A percentile compares a stretch with the other conserved stretches of the same genome.
These are phyloP conservation scores for Pseudoneurospora amorphoporcata DNA, from an alignment of 495 filamentous ascomycete genomes.

Conservation along the genomic window DNA sequence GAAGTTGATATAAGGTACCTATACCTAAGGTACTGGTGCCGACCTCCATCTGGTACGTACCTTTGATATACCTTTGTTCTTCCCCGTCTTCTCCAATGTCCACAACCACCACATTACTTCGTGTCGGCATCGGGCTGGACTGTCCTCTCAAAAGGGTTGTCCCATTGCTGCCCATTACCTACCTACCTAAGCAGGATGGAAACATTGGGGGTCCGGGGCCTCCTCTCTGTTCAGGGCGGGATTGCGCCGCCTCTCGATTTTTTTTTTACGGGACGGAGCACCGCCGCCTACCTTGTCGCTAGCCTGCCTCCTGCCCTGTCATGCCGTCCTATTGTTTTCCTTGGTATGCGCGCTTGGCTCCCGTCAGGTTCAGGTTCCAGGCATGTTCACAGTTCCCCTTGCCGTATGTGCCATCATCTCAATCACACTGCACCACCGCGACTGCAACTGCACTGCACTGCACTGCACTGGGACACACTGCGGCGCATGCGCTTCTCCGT, in stretches of 20 bases:
- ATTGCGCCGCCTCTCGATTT: constrained; percentile 21
- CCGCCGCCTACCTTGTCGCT: background rate
- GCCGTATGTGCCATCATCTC: constrained; percentile 16
- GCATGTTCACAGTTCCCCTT: constrained; percentile 1
- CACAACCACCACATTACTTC: background rate
- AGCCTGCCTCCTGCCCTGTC: background rate
- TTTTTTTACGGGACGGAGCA: constrained; percentile 19
- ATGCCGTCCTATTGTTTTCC: constrained; percentile 15
- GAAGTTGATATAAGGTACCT: background rate
- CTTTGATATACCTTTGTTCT: background rate
- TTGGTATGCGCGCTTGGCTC: constrained; percentile 6
- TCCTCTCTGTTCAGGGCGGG: background rate
- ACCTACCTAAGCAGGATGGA: background rate
- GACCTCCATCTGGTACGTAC: background rate
- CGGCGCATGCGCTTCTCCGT: background rate
- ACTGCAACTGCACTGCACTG: background rate
- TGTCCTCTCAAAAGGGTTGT: background rate
- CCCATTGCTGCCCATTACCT: background rate
- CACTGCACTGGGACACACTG: background rate
- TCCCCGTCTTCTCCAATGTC: background rate
- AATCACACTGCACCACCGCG: background rate
- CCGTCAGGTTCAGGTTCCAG: background rate
- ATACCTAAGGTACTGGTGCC: background rate
- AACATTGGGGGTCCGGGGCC: background rate
- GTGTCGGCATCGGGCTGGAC: background rate